Evolutionary conservation across 345 rosid genomes (phyloP).

Genomic region (Nasturtium officinale): DNA sequence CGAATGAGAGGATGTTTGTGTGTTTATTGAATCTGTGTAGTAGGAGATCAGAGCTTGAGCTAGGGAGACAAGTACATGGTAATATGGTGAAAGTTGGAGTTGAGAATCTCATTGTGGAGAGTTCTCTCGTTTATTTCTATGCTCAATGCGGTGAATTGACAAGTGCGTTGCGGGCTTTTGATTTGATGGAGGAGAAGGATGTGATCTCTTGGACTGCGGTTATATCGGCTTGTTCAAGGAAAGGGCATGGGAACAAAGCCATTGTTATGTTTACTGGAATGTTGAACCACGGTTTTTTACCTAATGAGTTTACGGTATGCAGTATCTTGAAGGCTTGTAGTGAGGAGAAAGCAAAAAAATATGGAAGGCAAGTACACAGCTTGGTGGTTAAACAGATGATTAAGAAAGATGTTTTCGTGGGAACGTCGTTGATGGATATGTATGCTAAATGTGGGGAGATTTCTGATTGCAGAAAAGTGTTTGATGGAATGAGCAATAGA

Average conservation of each 20-base stretch:
- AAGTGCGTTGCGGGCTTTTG: slow-evolving; percentile 55
- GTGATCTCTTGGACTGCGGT: slow-evolving; percentile 85
- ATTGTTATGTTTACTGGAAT: slow-evolving; percentile 59
- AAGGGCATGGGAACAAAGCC: slow-evolving; percentile 58
- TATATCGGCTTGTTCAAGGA: slow-evolving; percentile 81
- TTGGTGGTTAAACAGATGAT: slow-evolving; percentile 60
- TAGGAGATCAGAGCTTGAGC: slow-evolving; percentile 56
- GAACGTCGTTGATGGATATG: slow-evolving; percentile 82
- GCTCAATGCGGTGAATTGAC: slow-evolving; percentile 61
- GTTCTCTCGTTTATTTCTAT: slow-evolving; percentile 70
- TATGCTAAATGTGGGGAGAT: slow-evolving; percentile 87
- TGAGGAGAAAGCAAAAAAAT: slow-evolving; percentile 56
- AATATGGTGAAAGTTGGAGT: slow-evolving; percentile 58
- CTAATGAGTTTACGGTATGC: slow-evolving; percentile 75
- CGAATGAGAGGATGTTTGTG: slow-evolving; percentile 67
- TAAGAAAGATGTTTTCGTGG: slow-evolving; percentile 65
- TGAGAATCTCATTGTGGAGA: slow-evolving; percentile 67
- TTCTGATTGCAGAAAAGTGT: slow-evolving; percentile 61
- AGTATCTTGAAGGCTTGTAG: slow-evolving; percentile 76
- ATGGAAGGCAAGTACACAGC: slow-evolving; percentile 76
- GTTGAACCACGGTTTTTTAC: slow-evolving; percentile 63
- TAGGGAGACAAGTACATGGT: slow-evolving; percentile 76
- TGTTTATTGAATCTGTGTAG: slow-evolving; percentile 72
- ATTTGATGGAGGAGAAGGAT: slow-evolving; percentile 63
- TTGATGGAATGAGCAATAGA: slow-evolving; percentile 65